These are phyloP conservation scores for Cylindricascospora bacillispora DNA, from an alignment of 1,139 yeast genomes.

Conservation along the genomic window DNA sequence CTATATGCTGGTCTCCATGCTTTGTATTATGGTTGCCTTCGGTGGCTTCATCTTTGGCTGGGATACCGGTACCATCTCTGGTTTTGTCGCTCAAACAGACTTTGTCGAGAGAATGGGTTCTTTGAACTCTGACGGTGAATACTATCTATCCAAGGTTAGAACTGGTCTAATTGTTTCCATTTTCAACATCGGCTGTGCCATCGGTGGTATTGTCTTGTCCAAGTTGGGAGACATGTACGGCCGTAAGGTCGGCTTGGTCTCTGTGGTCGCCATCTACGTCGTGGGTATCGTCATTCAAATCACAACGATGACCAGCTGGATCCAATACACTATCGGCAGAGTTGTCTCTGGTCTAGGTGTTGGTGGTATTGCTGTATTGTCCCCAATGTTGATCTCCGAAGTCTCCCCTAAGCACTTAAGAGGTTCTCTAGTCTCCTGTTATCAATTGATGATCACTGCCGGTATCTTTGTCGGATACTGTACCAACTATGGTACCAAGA, in stretches of 20 bases:
- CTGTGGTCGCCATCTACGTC: conserved; percentile 43
- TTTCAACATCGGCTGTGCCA: conserved; percentile 56
- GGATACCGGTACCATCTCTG: conserved; percentile 73
- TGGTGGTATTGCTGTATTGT: conserved; percentile 46
- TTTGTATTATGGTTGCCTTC: conserved; percentile 43
- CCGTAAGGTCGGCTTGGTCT: conserved; percentile 45
- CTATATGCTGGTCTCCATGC: conserved; percentile 28
- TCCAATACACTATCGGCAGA: conserved; percentile 46
- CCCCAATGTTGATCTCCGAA: conserved; percentile 53
- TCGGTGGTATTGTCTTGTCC: conserved; percentile 47
- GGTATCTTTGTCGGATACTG: conserved; percentile 52
- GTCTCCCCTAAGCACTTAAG: conserved; percentile 52
- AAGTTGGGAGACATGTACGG: conserved; percentile 45
- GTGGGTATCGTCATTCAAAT: conserved; percentile 52
- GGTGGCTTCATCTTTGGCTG: conserved; percentile 66
- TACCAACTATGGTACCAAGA: conserved; percentile 44
- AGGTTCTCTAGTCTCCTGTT: conserved; percentile 51
- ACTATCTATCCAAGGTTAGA: conserved; percentile 39
- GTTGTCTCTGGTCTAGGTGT: conserved; percentile 51
- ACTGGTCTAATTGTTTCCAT: conserved; percentile 51
- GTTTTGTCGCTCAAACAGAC: conserved; percentile 60
- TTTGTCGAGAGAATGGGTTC: conserved; percentile 42
- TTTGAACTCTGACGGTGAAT: conserved; percentile 20
- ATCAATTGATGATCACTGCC: conserved; percentile 50
- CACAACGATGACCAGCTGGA: conserved; percentile 38